Percentiles rank a stretch among this genome's conserved stretches.
Evolutionary conservation across 2,329 filamentous ascomycete species (phyloP).

Genomic region (Colletotrichum abscissum): DNA sequence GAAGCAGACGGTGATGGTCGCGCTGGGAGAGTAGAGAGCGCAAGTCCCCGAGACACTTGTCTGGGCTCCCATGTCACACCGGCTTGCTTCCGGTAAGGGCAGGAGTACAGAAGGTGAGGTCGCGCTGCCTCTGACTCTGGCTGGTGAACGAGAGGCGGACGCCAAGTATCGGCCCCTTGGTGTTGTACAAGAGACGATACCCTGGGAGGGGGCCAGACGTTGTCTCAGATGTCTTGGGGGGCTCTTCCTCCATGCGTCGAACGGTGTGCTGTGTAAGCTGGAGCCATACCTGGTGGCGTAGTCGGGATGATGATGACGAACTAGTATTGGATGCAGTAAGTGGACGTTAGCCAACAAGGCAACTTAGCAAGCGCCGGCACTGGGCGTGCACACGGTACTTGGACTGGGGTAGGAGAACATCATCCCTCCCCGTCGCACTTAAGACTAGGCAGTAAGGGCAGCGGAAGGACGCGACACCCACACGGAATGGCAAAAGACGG

Average conservation of each 20-base stretch:
- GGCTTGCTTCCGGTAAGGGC: not conserved
- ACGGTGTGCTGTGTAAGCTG: not conserved
- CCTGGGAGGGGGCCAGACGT: not conserved
- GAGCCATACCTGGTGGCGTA: not conserved
- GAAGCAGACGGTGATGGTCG: not conserved
- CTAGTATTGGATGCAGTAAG: not conserved
- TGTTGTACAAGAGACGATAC: not conserved
- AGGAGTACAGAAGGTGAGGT: not conserved
- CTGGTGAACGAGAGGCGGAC: not conserved
- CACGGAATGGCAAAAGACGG: not conserved
- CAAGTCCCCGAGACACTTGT: conserved; percentile 27
- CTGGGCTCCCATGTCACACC: not conserved
- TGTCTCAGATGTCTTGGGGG: not conserved
- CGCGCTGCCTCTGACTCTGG: not conserved
- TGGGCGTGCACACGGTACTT: not conserved
- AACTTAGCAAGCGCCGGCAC: not conserved
- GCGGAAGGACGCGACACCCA: not conserved
- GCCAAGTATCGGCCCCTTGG: not conserved
- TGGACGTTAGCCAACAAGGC: not conserved
- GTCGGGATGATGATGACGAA: not conserved
- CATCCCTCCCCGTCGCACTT: not conserved
- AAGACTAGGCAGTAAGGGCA: not conserved
- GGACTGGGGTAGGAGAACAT: not conserved
- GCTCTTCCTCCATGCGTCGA: not conserved
- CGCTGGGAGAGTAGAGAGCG: not conserved